Evolutionary conservation across 352 stramenopile species (phyloP), one percentile per base, ranked within the genome.

Genomic region (Globisporangium nagaii): DNA sequence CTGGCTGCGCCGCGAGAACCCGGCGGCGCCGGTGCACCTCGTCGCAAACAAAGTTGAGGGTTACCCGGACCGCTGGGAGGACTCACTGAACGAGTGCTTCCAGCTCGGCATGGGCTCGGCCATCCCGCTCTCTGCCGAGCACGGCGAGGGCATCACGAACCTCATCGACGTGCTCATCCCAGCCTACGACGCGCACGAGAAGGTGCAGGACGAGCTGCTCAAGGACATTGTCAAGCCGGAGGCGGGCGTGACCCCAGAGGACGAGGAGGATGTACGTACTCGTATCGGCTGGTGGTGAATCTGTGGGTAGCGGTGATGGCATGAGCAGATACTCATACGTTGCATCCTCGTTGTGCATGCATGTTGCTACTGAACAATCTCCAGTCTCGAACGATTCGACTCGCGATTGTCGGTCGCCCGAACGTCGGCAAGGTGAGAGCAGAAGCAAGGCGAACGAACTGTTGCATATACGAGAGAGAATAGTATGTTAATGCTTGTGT

Each of bases 21-120:
- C 72, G 0, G 56, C 53, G 25, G 78, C 79, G 15, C 76, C 78
- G 0, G 68, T 93, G 25, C 83, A 93, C 47, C 36, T 90, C 13
- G 73, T 93, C 28, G 76, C 80, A 10, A 93, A 93, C 56, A 93
- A 93, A 58, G 40, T 90, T 42, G 83, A 93, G 51, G 83, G 83
- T 27, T 73, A 87, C 28, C 62, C 70, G 3, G 73, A 77, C 19
- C 74, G 81, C 17, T 93, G 80, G 76, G 65, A 90, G 46, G 55
- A 71, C 44, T 69, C 80, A 46, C 58, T 90, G 1, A 89, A 86
- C 60, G 78, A 93, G 34, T 93, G 79, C 65, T 90, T 78, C 53
- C 72, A 84, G 52, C 68, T 93, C 13, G 80, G 80, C 35, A 74
- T 91, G 48, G 80, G 80, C 28, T 66, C 68, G 27, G 65, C 79